phyloP scores from a whole-genome alignment of 176 grass and related monocot species.

The Oryza glaberrima region DNA sequence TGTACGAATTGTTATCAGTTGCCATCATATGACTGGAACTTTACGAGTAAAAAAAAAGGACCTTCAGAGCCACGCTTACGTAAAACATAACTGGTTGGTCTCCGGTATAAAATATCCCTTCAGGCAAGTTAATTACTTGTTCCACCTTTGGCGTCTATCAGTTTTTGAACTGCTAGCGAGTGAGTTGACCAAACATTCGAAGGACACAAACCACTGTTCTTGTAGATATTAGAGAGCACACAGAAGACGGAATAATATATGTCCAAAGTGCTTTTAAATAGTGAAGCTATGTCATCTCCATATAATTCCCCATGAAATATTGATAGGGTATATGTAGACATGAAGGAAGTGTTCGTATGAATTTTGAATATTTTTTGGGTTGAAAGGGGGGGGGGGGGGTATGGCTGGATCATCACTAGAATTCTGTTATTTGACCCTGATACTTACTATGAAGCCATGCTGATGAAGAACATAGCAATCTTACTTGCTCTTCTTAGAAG shows the following conservation, averaged over 20 bases:
- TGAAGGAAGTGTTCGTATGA: not conserved
- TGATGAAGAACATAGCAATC: not conserved
- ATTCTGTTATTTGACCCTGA: constrained; percentile 38
- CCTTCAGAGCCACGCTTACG: not conserved
- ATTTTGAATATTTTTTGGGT: not conserved
- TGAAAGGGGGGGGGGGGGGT: too few relatives aligned
- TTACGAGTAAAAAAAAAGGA: not conserved
- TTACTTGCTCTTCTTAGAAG: constrained; percentile 68
- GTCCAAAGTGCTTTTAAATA: constrained; percentile 6
- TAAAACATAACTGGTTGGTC: not conserved
- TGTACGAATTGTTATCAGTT: not conserved
- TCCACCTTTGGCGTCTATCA: not conserved
- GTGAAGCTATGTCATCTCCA: constrained; percentile 23
- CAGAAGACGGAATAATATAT: not conserved
- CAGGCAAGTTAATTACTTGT: not conserved
- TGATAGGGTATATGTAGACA: constrained; percentile 4
- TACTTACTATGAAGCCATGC: constrained; percentile 21
- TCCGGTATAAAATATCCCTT: not conserved
- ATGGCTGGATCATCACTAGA: not conserved
- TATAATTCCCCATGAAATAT: constrained; percentile 30
- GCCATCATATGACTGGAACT: not conserved
- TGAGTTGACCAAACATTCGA: not conserved
- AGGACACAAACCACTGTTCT: not conserved
- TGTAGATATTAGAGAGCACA: constrained; percentile 1
- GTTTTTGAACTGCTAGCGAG: not conserved